Evolutionary conservation across 2,329 filamentous ascomycete species (phyloP).

Genomic region (Epichloe sp.): DNA sequence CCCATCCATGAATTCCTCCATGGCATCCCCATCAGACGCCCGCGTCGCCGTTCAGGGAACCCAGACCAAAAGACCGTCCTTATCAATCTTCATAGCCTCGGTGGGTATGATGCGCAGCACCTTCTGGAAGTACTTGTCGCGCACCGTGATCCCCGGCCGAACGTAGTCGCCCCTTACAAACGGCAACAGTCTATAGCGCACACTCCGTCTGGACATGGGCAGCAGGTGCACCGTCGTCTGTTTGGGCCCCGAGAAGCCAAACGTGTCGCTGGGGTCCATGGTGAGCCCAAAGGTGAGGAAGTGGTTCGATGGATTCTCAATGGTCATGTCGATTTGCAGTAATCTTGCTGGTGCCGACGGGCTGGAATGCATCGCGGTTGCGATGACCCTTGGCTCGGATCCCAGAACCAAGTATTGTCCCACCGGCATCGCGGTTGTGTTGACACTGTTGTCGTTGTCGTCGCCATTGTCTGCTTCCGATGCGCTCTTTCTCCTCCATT

Average conservation of each 20-base stretch:
- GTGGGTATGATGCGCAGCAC: conserved; percentile 69
- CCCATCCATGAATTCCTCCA: too few relatives aligned
- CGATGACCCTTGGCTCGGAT: conserved; percentile 75
- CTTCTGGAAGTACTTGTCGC: conserved; percentile 91
- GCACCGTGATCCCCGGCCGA: conserved; percentile 58
- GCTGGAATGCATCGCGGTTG: conserved; percentile 34
- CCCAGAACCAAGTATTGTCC: conserved; percentile 71
- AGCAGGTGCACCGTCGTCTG: conserved; percentile 66
- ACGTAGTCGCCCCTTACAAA: conserved; percentile 55
- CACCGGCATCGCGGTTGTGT: conserved; percentile 58
- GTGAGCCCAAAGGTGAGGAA: conserved; percentile 84
- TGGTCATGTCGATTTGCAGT: conserved; percentile 42
- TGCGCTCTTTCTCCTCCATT: conserved; percentile 52
- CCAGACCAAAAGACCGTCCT: conserved; percentile 52
- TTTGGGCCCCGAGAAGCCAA: conserved; percentile 87
- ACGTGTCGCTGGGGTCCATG: conserved; percentile 87
- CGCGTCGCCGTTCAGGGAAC: conserved; percentile 26
- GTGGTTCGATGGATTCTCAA: conserved; percentile 91
- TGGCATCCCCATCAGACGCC: conserved; percentile 3
- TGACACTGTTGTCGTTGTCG: conserved; percentile 21
- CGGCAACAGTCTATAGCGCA: conserved; percentile 65
- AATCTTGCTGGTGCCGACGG: conserved; percentile 20
- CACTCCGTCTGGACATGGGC: conserved; percentile 61
- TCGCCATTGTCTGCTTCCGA: conserved; percentile 11
- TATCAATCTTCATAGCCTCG: conserved; percentile 53